Percentiles rank a stretch among this genome's conserved stretches.
phyloP scores from a whole-genome alignment of 768 basidiomycete genomes.

The Cubamyces lactineus region DNA sequence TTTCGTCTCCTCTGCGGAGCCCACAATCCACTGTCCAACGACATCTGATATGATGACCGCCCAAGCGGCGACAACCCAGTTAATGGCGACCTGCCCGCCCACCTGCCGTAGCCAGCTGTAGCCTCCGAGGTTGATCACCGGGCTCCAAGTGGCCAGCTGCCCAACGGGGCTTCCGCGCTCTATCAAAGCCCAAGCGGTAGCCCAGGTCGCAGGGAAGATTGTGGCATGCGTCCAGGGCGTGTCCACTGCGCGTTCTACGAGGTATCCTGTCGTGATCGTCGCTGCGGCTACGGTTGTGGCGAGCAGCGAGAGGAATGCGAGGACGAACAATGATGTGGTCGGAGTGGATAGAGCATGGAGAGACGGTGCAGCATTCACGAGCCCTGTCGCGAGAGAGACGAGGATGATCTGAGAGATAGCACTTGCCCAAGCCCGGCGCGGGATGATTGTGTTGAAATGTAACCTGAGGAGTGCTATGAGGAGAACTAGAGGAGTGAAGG shows the following conservation, averaged over 20 bases:
- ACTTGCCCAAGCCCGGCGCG: conserved; percentile 19
- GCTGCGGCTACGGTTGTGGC: conserved; percentile 41
- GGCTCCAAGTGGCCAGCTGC: conserved; percentile 72
- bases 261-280: conserved; percentile 41
- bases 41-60: conserved; percentile 64
- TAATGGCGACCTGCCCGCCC: conserved; percentile 61
- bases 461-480: conserved; percentile 35
- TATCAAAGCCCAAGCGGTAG: conserved; percentile 56
- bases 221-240: conserved; percentile 49
- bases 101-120: conserved; percentile 69
- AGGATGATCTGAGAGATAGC: conserved; percentile 25
- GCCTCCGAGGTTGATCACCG: conserved; percentile 51
- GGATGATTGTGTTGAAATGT: conserved; percentile 26
- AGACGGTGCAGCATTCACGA: conserved; percentile 35
- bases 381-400: conserved; percentile 32
- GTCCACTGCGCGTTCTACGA: conserved; percentile 42
- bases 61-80: conserved; percentile 81
- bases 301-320: conserved; percentile 45
- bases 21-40: conserved; percentile 62
- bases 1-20: conserved; percentile 27
- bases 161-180: conserved; percentile 69
- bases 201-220: conserved; percentile 74
- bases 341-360: conserved; percentile 58
- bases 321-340: conserved; percentile 48
- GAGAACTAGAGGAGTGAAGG: conserved; percentile 33